Evolutionary conservation across 2,329 filamentous ascomycete species (phyloP), one percentile per base, ranked within the genome.

Genomic region (Phyllachora maydis): DNA sequence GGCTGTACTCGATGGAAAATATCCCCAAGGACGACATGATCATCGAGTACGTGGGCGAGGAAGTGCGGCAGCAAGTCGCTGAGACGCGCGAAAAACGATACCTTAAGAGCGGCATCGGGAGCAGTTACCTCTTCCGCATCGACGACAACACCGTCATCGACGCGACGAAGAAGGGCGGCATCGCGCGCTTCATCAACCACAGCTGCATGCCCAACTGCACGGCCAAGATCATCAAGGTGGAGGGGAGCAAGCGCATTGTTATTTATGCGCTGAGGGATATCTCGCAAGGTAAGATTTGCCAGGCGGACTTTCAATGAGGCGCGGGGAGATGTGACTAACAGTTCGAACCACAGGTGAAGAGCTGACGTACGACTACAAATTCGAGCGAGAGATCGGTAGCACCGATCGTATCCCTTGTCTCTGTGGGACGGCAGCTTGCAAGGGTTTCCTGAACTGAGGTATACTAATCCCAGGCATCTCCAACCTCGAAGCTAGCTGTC

Each of bases 321-420:
- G 22, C 13, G n/a, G n/a, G n/a, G n/a, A n/a, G n/a, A n/a, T n/a
- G n/a, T n/a, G 17, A 19, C 35, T 35, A 23, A 36, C 37, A 27
- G 11, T 21, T 24, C 22, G 13, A 13, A 10, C 23, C 25, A 30
- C 42, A 98, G 88, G 93, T 46, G 88, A 98, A 53, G 88, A 98
- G 58, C 70, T 98, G 46, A 98, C 88, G 3, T 98, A 98, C 55
- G 88, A 98, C 56, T 98, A 98, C 65, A 98, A 98, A 50, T 98
- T 98, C 47, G 88, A 98, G 56, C 77, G 88, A 38, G 88, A 98
- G 51, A 79, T 90, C 41, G 82, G 82, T 40, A 90, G 81, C 36
- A 67, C 82, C 32, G 88, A 98, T 48, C 79, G 88, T 33, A 93
- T 98, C 38, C 88, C 88, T 23, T 98, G 88, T 56, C 70, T 98